These are phyloP conservation scores for Pterocarpus macrocarpus DNA, from an alignment of 306 rosid species.

Conservation along the genomic window DNA sequence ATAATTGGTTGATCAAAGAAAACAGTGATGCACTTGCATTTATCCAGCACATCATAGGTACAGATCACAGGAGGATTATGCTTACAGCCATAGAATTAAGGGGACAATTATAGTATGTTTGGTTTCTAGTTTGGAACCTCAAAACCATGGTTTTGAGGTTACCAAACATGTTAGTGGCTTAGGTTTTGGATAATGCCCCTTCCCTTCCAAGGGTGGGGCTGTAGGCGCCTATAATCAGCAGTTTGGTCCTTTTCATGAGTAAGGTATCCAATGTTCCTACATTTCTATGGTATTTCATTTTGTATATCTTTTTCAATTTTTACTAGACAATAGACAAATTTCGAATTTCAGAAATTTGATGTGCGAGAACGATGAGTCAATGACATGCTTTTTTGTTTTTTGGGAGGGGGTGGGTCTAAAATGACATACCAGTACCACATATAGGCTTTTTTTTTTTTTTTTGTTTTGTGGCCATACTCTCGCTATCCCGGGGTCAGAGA, in stretches of 20 bases:
- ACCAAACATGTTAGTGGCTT: not conserved
- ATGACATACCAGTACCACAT: too few relatives aligned
- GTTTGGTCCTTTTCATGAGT: conserved; percentile 8
- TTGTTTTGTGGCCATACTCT: too few relatives aligned
- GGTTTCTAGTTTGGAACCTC: too few relatives aligned
- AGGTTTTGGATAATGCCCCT: conserved; percentile 31
- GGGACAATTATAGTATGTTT: not conserved
- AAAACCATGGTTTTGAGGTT: too few relatives aligned
- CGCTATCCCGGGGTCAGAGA: too few relatives aligned
- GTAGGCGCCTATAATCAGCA: not conserved
- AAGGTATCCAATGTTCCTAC: not conserved
- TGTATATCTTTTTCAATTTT: not conserved
- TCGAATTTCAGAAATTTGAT: not conserved
- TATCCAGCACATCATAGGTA: conserved; percentile 16
- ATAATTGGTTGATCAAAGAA: conserved; percentile 38
- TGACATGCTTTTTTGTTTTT: too few relatives aligned
- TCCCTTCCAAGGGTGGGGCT: not conserved
- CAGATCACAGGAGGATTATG: conserved; percentile 43
- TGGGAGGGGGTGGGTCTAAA: too few relatives aligned
- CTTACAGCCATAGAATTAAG: conserved; percentile 29
- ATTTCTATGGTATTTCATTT: not conserved
- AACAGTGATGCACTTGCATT: conserved; percentile 6
- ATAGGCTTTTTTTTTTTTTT: too few relatives aligned
- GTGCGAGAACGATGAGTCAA: not conserved
- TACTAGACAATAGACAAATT: not conserved